Evolutionary conservation across 2,329 filamentous ascomycete genomes (phyloP), one percentile per base, ranked within the genome.

Genomic region (Cladosporium sp.): DNA sequence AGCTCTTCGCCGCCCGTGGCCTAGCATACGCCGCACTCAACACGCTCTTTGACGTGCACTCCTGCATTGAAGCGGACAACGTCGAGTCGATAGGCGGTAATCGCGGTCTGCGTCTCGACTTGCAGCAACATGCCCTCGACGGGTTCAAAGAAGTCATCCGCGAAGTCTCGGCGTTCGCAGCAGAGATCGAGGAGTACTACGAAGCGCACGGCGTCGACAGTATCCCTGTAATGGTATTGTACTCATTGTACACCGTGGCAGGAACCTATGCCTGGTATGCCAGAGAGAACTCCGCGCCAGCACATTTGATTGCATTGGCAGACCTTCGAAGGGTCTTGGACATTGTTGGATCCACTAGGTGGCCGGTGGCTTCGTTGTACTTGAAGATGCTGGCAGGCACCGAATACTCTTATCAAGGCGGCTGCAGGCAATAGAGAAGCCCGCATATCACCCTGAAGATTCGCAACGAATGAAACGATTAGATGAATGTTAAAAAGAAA

Each of bases 251-350:
- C 37, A 42, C 58, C 7, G 59, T 56, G 5, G 60, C 40, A 1
- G 61, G 55, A 8, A 64, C 62, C 19, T 64, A 59, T 47, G 59
- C 61, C 3, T 64, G 60, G 59, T 61, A 60, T 34, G 47, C 58
- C 20, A 40, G 61, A 34, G 62, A 64, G 56, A 60, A 58, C 32
- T 52, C 57, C 7, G 58, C 47, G 3, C 52, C 57, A 9, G n/a
- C 20, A 17, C 49, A 60, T 50, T 52, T 63, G 3, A 24, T 39
- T 4, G 53, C 56, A 15, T 32, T 63, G 36, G 50, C 58, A 12
- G 37, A 49, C 2, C 36, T 63, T 22, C 51, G 61, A n/a, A 35
- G 39, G 25, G 44, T 56, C 7, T 2, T 59, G 35, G 37, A 35
- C 15, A 53, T 22, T 1, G 32, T 53, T 13, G 37, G 36, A 9